Base-by-base conservation (phyloP, 1,284 basidiomycete genomes). In the Heterobasidion irregulare region DNA sequence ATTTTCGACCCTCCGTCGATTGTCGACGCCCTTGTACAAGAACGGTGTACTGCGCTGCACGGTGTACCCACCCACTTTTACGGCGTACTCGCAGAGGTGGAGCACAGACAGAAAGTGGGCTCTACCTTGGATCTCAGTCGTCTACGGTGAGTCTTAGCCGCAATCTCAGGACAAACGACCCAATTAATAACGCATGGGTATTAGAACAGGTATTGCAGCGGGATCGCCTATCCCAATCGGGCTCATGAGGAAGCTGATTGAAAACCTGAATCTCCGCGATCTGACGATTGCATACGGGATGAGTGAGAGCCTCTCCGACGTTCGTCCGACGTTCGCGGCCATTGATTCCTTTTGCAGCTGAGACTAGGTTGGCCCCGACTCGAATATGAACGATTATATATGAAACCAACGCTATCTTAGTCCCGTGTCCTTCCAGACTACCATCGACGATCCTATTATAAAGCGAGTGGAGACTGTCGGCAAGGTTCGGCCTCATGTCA, bases 51-150 rank as follows among this genome's bases (percentile, higher is more conserved):
- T 0, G 87, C 86, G 0, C 70, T 93, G 52, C 89, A 93, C 62
- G 91, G 90, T 8, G 91, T 93, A 1, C 90, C 91, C 0, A 91
- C 90, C 0, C 90, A 92, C 65, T 92, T 92, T 68, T 73, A 90
- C 5, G 88, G 84, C 4, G 77, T 92, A 1, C 72, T 93, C 16
- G 68, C 77, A 0, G 86, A 89, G 65, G 73, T 90, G 3, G 78
- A 83, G 57, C 76, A 73, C 53, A 70, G 85, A 47, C 70, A 71
- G 47, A 66, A 72, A 1, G 70, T 59, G 6, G 80, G 82, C 0
- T 72, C 79, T 54, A 62, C 56, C 6, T 58, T 79, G 2, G 77
- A 87, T 61, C 71, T 79, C 15, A 68, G 72, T 34, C 67, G 62
- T 10, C 68, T 90, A 32, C 75, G 87, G 85, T 86, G 52, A 38